Percentiles rank a stretch among this genome's conserved stretches.
Evolutionary conservation across 768 basidiomycete genomes (phyloP).

Genomic region (Pulveroboletus sp.): DNA sequence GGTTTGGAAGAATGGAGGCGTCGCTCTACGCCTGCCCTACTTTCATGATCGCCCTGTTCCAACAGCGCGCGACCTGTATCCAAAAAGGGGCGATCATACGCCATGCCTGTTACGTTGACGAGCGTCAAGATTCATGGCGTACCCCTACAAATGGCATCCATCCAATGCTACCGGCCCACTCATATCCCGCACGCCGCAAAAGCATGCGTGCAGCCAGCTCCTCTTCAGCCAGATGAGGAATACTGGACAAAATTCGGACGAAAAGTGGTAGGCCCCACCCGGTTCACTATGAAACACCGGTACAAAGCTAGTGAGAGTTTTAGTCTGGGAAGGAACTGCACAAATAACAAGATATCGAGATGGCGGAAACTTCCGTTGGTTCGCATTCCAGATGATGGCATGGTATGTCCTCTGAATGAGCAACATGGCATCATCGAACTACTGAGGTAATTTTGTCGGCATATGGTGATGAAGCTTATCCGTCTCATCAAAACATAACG

Average conservation of each 20-base stretch:
- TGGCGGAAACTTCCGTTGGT: background rate
- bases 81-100: background rate
- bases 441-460: background rate
- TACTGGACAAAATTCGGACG: background rate
- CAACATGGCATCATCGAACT: background rate
- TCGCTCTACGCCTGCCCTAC: background rate
- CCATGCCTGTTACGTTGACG: background rate
- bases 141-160: background rate
- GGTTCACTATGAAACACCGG: constrained; percentile 6
- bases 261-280: background rate
- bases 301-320: background rate
- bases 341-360: constrained; percentile 1
- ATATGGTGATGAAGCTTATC: background rate
- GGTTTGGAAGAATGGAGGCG: constrained; percentile 19
- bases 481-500: constrained; percentile 7
- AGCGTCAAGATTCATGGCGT: background rate
- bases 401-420: background rate
- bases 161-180: background rate
- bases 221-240: background rate
- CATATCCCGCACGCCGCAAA: background rate
- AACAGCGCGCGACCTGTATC: background rate
- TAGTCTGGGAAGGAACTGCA: constrained; percentile 5
- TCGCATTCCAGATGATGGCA: background rate
- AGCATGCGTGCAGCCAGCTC: background rate
- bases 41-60: constrained; percentile 24